Evolutionary conservation across 345 rosid species (phyloP), one percentile per base, ranked within the genome.

Genomic region (Eucalyptus regnans): DNA sequence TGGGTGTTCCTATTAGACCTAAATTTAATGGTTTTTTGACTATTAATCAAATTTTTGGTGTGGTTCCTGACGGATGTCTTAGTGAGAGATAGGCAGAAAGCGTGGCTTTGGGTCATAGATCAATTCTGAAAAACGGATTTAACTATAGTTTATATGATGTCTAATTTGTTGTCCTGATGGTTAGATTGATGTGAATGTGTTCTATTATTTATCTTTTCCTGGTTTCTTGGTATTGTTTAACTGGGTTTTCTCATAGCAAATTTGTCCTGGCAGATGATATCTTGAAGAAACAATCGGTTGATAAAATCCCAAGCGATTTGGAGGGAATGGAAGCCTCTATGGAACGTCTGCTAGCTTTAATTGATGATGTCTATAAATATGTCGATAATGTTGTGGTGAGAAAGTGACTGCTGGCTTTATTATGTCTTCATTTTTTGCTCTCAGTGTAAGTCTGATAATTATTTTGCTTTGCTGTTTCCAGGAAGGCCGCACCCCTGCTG

Each of bases 271-370:
- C 89, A 97, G 99, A 92, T 87, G 99, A 97, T 90, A 91, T 95
- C 85, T 93, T 98, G 83, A 97, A 98, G 93, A 90, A 94, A 31
- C 94, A 96, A 44, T 64, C 90, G 6, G 96, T 95, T 27, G 99
- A 97, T 93, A 96, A 97, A 92, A 94, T 98, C 64, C 99, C 99
- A 29, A 94, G 90, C 89, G 99, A 96, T 95, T 92, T 98, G 94
- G 99, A 98, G 91, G 99, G 99, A 89, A 97, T 98, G 99, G 99
- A 97, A 93, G 92, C 94, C 88, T 92, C 98, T 41, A 94, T 96
- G 99, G 94, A 94, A 90, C 95, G 94, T 71, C 93, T 97, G 22
- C 89, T 96, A 88, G 92, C 94, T 90, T 87, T 97, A 52, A 94
- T 95, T 76, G 96, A 96, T 52, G 99, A 94, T 87, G 94, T 96